phyloP scores from a whole-genome alignment of 1,139 yeast genomes.

The Diutina pseudorugosa region DNA sequence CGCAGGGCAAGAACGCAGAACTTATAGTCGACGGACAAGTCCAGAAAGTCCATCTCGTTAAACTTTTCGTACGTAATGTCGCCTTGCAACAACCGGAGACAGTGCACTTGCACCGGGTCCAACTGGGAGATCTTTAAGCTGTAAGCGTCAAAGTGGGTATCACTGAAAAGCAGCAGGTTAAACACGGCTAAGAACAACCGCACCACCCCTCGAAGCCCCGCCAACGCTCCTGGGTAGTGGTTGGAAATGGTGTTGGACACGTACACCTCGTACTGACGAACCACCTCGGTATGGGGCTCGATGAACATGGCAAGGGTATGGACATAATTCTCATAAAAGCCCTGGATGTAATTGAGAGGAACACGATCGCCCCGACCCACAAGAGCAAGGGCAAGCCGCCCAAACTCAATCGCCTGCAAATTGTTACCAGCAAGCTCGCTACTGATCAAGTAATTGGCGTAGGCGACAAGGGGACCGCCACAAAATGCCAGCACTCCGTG shows the following conservation, averaged over 20 bases:
- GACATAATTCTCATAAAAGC: conserved; percentile 33
- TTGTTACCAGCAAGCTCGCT: conserved; percentile 22
- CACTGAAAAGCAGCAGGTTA: not conserved
- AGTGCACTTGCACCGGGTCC: not conserved
- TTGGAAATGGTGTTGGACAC: not conserved
- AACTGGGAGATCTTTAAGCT: not conserved
- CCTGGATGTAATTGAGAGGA: conserved; percentile 25
- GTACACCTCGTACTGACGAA: conserved; percentile 10
- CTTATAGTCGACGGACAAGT: not conserved
- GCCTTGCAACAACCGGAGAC: conserved; percentile 10
- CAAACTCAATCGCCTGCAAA: conserved; percentile 17
- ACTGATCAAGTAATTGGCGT: conserved; percentile 18
- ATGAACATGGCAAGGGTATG: conserved; percentile 30
- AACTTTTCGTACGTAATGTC: conserved; percentile 11
- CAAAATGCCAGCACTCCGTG: conserved; percentile 18
- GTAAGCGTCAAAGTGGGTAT: not conserved
- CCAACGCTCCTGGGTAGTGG: not conserved
- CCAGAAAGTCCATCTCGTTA: not conserved
- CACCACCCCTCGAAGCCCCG: not conserved
- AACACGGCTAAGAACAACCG: not conserved
- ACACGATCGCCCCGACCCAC: conserved; percentile 23
- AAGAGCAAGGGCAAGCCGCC: conserved; percentile 25
- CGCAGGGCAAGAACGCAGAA: not conserved
- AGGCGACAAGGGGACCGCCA: conserved; percentile 18
- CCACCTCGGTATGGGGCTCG: conserved; percentile 29